A percentile compares a stretch with the other conserved stretches of the same genome.
These are phyloP conservation scores for Royoungia palumana DNA, from an alignment of 768 basidiomycete species.

Conservation along the genomic window DNA sequence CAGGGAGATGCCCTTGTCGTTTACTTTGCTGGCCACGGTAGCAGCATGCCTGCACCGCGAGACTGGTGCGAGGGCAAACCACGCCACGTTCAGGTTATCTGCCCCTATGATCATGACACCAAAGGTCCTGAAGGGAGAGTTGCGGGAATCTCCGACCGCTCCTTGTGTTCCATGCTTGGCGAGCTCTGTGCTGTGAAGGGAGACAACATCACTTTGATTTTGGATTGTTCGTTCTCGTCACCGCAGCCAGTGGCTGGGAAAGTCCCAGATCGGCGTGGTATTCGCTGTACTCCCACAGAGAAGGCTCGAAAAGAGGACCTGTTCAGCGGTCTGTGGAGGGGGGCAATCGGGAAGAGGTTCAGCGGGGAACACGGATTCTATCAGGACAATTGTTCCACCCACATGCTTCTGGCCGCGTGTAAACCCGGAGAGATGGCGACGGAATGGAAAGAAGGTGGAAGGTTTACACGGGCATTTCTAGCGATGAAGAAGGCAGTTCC, in stretches of 20 bases:
- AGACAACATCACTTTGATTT: slow-evolving; percentile 64
- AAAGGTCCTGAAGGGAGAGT: slow-evolving; percentile 44
- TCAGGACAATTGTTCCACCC: slow-evolving; percentile 38
- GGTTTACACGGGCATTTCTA: slow-evolving; percentile 57
- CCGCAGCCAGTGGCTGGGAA: slow-evolving; percentile 35
- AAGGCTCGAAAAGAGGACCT: slow-evolving; percentile 55
- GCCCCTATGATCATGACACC: slow-evolving; percentile 64
- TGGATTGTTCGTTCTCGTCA: slow-evolving; percentile 61
- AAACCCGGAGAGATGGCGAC: slow-evolving; percentile 50
- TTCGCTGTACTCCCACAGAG: slow-evolving; percentile 60
- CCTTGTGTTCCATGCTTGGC: slow-evolving; percentile 56
- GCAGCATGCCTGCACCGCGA: slow-evolving; percentile 50
- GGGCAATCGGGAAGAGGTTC: slow-evolving; percentile 38
- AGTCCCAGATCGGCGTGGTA: slow-evolving; percentile 43
- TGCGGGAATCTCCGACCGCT: slow-evolving; percentile 66
- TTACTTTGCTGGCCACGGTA: slow-evolving; percentile 76
- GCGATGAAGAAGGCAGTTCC: slow-evolving; percentile 42
- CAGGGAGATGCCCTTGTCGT: slow-evolving; percentile 62
- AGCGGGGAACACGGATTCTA: slow-evolving; percentile 43
- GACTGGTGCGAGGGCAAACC: slow-evolving; percentile 53
- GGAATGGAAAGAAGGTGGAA: slow-evolving; percentile 62
- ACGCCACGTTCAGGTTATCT: slow-evolving; percentile 53
- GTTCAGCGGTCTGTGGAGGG: slow-evolving; percentile 52
- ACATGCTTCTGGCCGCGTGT: slow-evolving; percentile 59
- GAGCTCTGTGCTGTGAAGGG: slow-evolving; percentile 58